Evolutionary conservation across 2,329 filamentous ascomycete genomes (phyloP).

Genomic region (Tolypocladium sp.): DNA sequence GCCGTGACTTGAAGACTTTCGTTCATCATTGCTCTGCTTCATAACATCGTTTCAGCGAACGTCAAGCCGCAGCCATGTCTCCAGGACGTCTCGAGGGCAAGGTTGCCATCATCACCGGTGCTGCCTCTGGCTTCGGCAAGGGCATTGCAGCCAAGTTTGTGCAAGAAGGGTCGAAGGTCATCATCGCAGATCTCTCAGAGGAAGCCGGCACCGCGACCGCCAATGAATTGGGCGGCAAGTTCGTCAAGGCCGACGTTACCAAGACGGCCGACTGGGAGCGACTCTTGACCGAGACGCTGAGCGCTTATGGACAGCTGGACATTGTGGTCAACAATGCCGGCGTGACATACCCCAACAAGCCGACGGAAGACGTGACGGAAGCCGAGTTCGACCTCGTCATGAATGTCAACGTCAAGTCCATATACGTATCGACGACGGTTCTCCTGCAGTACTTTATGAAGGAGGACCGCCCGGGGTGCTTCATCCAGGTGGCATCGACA

Average conservation of each 20-base stretch:
- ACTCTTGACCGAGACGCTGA: conserved; percentile 34
- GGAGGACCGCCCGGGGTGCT: conserved; percentile 45
- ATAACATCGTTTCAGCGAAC: neutral
- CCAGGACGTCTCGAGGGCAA: conserved; percentile 28
- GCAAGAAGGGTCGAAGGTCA: conserved; percentile 48
- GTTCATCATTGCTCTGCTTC: neutral
- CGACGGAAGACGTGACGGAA: conserved; percentile 54
- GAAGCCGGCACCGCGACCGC: conserved; percentile 40
- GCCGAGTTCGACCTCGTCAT: conserved; percentile 59
- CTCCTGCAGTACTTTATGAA: conserved; percentile 52
- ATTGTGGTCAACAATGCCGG: conserved; percentile 55
- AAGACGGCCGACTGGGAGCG: conserved; percentile 42
- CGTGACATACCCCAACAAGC: conserved; percentile 49
- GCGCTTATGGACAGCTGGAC: conserved; percentile 42
- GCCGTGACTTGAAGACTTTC: neutral
- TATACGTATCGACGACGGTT: conserved; percentile 51
- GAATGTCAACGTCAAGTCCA: conserved; percentile 58
- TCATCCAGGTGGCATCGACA: conserved; percentile 59
- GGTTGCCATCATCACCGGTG: conserved; percentile 39
- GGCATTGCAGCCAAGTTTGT: conserved; percentile 51
- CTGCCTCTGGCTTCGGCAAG: conserved; percentile 54
- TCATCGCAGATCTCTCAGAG: conserved; percentile 53
- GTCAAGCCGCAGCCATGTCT: conserved; percentile 7
- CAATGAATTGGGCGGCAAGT: conserved; percentile 31
- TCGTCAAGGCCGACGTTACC: conserved; percentile 39